Evolutionary conservation across 2,329 filamentous ascomycete genomes (phyloP).

Genomic region (Zasmidium cellare): DNA sequence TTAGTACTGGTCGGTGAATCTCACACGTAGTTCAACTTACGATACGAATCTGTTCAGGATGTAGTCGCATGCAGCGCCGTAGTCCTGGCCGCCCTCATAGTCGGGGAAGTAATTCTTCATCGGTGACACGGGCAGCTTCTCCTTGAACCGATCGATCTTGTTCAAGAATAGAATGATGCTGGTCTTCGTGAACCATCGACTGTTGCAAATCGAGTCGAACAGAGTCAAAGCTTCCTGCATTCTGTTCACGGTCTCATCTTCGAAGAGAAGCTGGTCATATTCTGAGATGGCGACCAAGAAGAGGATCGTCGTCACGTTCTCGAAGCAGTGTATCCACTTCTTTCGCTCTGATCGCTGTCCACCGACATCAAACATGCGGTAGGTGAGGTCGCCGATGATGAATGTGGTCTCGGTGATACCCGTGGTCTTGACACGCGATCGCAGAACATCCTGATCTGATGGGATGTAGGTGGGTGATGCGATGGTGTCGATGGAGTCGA

Average conservation of each 20-base stretch:
- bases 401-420: conserved; percentile 97
- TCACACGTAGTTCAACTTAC: conserved; percentile 26
- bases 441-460: conserved; percentile 91
- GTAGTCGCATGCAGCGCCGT: conserved; percentile 94
- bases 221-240: conserved; percentile 72
- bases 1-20: conserved; percentile 15
- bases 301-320: conserved; percentile 94
- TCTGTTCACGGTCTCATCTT: conserved; percentile 81
- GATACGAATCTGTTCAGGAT: conserved; percentile 95
- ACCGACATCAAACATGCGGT: conserved; percentile 97
- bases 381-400: conserved; percentile 90
- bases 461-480: conserved; percentile 89
- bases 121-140: conserved; percentile 70
- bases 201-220: conserved; percentile 73
- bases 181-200: conserved; percentile 71
- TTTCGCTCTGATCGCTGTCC: conserved; percentile 94
- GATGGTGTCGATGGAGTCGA: conserved; percentile 91
- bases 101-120: conserved; percentile 78
- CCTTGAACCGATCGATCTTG: conserved; percentile 75
- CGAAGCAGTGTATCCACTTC: conserved; percentile 99
- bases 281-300: conserved; percentile 97
- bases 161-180: conserved; percentile 73
- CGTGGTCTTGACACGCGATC: conserved; percentile 95
- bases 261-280: conserved; percentile 93
- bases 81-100: conserved; percentile 92